Conservation (phyloP, 73 alveolate species). For the Paramecium sonneborni region DNA sequence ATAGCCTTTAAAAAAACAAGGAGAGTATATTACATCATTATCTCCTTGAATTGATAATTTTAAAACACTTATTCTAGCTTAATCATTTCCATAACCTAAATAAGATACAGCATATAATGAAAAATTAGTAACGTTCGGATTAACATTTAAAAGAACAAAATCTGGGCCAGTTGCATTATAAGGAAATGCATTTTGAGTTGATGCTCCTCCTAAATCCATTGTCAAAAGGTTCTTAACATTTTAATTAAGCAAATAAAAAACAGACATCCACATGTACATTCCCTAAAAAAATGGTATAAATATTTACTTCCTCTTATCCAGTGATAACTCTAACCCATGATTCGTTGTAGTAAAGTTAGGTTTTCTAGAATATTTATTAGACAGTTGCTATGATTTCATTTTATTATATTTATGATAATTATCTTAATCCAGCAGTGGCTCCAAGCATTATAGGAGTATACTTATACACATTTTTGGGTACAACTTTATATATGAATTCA, state of each 20-base stretch:
- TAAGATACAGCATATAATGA: constrained; percentile 48
- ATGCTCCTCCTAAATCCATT: constrained; percentile 63
- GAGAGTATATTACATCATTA: background rate
- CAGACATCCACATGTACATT: constrained; percentile 59
- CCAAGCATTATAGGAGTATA: constrained; percentile 65
- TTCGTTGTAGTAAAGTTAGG: background rate
- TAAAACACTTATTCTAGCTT: constrained; percentile 40
- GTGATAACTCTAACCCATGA: constrained; percentile 55
- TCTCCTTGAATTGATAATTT: background rate
- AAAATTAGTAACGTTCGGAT: constrained; percentile 36
- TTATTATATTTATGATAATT: background rate
- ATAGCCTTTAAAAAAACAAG: constrained; percentile 48
- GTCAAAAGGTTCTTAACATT: background rate
- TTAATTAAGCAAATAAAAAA: constrained; percentile 20
- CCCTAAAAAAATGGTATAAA: background rate
- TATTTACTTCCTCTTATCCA: constrained; percentile 57
- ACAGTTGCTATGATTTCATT: background rate
- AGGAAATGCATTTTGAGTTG: constrained; percentile 63
- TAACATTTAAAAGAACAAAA: background rate
- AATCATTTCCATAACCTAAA: constrained; percentile 59
- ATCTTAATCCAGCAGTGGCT: constrained; percentile 65
- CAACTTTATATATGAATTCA: background rate
- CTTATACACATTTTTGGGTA: background rate
- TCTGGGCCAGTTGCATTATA: background rate
- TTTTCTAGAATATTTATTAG: background rate